phyloP scores from a whole-genome alignment of 805 yeast species.

The Candida coquimbonensis region DNA sequence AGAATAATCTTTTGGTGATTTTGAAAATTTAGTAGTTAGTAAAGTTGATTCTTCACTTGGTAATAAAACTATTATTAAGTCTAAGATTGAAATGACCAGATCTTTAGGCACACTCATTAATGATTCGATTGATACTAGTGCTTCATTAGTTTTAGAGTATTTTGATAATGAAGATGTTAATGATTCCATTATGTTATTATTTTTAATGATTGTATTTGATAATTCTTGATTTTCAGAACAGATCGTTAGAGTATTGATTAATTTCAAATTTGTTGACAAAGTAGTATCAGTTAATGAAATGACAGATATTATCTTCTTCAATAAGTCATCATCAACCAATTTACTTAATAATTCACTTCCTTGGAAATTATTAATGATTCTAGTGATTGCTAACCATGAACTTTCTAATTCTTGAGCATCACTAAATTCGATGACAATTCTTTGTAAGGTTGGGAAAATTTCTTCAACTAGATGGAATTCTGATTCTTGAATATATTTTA shows the following conservation, averaged over 20 bases:
- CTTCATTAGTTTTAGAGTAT: constrained; percentile 31
- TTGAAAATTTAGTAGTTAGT: constrained; percentile 16
- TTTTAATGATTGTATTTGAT: constrained; percentile 39
- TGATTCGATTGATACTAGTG: constrained; percentile 51
- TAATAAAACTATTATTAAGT: constrained; percentile 48
- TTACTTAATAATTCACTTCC: constrained; percentile 39
- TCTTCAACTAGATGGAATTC: constrained; percentile 45
- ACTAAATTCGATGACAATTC: constrained; percentile 42
- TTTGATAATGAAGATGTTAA: constrained; percentile 44
- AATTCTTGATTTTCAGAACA: constrained; percentile 34
- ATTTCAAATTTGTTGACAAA: constrained; percentile 25
- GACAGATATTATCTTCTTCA: constrained; percentile 27
- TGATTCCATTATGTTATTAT: constrained; percentile 40
- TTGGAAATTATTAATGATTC: constrained; percentile 46
- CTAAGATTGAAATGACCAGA: constrained; percentile 46
- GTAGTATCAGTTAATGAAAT: constrained; percentile 25
- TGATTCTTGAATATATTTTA: constrained; percentile 37
- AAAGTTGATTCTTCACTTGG: constrained; percentile 37
- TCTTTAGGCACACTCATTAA: constrained; percentile 70
- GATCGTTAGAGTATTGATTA: constrained; percentile 36
- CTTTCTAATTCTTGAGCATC: constrained; percentile 58
- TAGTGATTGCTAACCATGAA: constrained; percentile 58
- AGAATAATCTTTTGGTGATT: constrained; percentile 16
- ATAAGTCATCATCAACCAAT: constrained; percentile 30
- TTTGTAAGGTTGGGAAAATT: constrained; percentile 52